Conservation (phyloP, 805 yeast genomes). For the Ogataea zsoltii region DNA sequence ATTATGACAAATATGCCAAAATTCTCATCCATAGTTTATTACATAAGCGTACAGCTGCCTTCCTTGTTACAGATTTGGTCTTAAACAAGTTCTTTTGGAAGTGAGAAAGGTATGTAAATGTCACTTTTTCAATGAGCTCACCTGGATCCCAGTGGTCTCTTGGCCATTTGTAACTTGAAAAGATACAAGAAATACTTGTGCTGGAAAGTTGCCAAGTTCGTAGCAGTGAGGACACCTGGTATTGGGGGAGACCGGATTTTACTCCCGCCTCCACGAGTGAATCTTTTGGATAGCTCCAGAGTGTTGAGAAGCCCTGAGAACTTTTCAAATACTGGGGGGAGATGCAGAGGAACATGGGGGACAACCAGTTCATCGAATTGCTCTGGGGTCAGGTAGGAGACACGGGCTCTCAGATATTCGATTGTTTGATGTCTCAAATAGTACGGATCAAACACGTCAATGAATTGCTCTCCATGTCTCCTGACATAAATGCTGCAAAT, state of each 20-base stretch:
- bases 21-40: too few species aligned
- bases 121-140: too few species aligned
- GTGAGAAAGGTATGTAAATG: too few species aligned
- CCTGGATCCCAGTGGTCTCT: background rate
- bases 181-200: conserved; percentile 13
- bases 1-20: too few species aligned
- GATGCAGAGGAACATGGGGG: conserved; percentile 14
- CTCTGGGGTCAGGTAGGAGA: conserved; percentile 6
- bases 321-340: conserved; percentile 12
- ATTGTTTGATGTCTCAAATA: conserved; percentile 9
- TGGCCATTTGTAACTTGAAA: conserved; percentile 5
- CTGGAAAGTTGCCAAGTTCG: conserved; percentile 17
- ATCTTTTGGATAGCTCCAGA: background rate
- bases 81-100: too few species aligned
- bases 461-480: conserved; percentile 2
- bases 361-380: conserved; percentile 12
- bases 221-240: conserved; percentile 9
- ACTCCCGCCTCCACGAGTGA: background rate
- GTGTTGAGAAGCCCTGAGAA: conserved; percentile 3
- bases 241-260: conserved; percentile 6
- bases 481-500: conserved; percentile 3
- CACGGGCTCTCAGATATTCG: conserved; percentile 9
- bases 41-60: too few species aligned
- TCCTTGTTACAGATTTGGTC: too few species aligned
- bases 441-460: conserved; percentile 7